Conservation (phyloP, 441 rosid species). For the Macaranga tanarius region DNA sequence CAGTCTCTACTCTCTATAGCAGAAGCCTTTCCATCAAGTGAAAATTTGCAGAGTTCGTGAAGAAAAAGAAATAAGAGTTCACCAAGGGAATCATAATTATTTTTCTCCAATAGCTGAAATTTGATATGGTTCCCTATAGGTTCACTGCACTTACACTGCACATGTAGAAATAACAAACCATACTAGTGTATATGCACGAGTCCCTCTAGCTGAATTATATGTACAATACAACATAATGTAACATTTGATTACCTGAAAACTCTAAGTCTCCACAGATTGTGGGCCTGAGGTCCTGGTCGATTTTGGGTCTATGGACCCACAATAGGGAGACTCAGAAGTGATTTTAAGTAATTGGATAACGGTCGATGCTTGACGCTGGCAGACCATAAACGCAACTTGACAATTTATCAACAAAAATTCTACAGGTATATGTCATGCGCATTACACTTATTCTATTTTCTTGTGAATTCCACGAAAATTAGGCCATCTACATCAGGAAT, state of each 20-base stretch:
- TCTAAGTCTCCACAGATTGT: too few relatives aligned
- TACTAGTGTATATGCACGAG: not conserved
- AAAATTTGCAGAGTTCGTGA: not conserved
- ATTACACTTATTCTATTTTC: too few relatives aligned
- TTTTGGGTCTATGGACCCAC: too few relatives aligned
- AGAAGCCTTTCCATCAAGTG: not conserved
- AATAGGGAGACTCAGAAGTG: too few relatives aligned
- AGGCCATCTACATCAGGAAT: too few relatives aligned
- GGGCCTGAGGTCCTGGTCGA: too few relatives aligned
- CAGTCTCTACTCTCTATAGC: not conserved
- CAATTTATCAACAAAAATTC: too few relatives aligned
- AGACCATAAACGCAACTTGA: too few relatives aligned
- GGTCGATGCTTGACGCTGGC: too few relatives aligned
- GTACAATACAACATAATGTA: not conserved
- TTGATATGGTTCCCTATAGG: not conserved
- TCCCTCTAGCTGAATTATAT: not conserved
- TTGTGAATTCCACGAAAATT: too few relatives aligned
- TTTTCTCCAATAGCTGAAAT: not conserved
- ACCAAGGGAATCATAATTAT: not conserved
- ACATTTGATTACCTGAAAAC: not conserved
- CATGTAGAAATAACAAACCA: not conserved
- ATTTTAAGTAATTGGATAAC: too few relatives aligned
- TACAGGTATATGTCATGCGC: too few relatives aligned
- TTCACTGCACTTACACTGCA: conserved; percentile 8
- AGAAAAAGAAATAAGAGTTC: not conserved